These are phyloP conservation scores for Vishniacozyma victoriae DNA, from an alignment of 768 basidiomycete species.

Conservation along the genomic window DNA sequence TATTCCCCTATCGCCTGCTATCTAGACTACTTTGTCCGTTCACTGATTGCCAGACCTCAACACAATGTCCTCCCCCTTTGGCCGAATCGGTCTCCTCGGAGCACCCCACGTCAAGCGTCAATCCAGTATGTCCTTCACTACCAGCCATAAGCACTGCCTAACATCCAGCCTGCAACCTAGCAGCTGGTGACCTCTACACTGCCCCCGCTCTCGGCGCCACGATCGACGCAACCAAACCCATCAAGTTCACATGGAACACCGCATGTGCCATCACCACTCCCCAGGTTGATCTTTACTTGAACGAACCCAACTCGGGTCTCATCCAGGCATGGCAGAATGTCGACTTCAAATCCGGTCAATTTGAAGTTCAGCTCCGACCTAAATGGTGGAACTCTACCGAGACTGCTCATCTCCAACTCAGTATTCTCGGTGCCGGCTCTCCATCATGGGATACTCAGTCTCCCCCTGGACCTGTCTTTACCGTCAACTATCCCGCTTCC, in stretches of 20 bases:
- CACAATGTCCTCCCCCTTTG: constrained; percentile 14
- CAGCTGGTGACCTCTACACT: constrained; percentile 43
- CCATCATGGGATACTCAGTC: constrained; percentile 26
- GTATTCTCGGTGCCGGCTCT: constrained; percentile 37
- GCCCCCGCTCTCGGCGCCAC: constrained; percentile 31
- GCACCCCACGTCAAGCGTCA: constrained; percentile 1
- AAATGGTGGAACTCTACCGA: constrained; percentile 47
- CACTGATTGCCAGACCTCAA: no score
- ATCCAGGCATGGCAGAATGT: constrained; percentile 42
- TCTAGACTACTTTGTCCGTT: no score
- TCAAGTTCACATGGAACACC: constrained; percentile 47
- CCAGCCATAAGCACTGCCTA: neutral
- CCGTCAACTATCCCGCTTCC: constrained; percentile 35
- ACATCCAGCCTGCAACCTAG: constrained; percentile 35
- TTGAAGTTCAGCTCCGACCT: constrained; percentile 37
- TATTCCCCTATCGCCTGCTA: neutral
- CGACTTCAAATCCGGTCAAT: constrained; percentile 31
- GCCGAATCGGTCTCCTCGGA: constrained; percentile 30
- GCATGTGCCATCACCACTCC: constrained; percentile 36
- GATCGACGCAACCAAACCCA: constrained; percentile 35
- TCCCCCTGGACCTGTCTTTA: constrained; percentile 45
- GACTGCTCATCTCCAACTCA: constrained; percentile 42
- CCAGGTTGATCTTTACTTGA: constrained; percentile 46
- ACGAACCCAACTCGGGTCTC: constrained; percentile 32
- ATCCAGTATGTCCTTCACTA: neutral